A percentile compares a stretch with the other conserved stretches of the same genome.
Evolutionary conservation across 495 filamentous ascomycete genomes (phyloP).

Genomic region (Penicillium samsonianum): DNA sequence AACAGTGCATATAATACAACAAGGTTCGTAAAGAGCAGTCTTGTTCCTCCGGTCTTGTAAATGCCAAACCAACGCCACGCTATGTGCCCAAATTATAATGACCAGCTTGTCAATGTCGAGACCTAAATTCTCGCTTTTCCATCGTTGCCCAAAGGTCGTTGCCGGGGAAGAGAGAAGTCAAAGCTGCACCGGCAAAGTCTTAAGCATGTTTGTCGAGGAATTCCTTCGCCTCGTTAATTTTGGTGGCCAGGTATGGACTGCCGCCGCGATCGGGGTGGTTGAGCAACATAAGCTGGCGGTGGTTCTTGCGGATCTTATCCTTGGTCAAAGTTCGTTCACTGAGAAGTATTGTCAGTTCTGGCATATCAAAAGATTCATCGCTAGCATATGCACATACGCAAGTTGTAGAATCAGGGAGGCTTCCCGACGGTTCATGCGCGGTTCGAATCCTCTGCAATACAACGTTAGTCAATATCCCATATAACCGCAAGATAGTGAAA

Average conservation of each 20-base stretch:
- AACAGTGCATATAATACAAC: constrained; percentile 30
- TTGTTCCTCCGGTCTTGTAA: constrained; percentile 28
- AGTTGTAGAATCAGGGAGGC: constrained; percentile 89
- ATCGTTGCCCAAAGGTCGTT: not conserved
- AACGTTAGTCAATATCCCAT: constrained; percentile 12
- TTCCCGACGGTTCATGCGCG: constrained; percentile 87
- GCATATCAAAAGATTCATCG: not conserved
- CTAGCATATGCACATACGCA: constrained; percentile 62
- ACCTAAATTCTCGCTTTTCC: constrained; percentile 1
- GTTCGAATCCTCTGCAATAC: constrained; percentile 73
- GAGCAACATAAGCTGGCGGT: constrained; percentile 92
- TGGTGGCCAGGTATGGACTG: constrained; percentile 93
- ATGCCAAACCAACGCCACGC: constrained; percentile 48
- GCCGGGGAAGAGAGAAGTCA: not conserved
- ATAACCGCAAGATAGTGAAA: not conserved
- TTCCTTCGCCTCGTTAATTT: constrained; percentile 98
- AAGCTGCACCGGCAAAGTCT: not conserved
- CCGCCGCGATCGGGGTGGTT: constrained; percentile 98
- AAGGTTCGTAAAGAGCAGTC: constrained; percentile 11
- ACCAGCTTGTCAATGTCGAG: constrained; percentile 14
- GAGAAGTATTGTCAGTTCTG: constrained; percentile 21
- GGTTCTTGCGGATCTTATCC: constrained; percentile 92
- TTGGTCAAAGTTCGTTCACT: constrained; percentile 86
- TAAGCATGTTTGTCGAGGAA: constrained; percentile 75
- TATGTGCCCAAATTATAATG: constrained; percentile 42